Base-by-base conservation (phyloP, 164 flowering plant genomes). In the Tinospora cordifolia region DNA sequence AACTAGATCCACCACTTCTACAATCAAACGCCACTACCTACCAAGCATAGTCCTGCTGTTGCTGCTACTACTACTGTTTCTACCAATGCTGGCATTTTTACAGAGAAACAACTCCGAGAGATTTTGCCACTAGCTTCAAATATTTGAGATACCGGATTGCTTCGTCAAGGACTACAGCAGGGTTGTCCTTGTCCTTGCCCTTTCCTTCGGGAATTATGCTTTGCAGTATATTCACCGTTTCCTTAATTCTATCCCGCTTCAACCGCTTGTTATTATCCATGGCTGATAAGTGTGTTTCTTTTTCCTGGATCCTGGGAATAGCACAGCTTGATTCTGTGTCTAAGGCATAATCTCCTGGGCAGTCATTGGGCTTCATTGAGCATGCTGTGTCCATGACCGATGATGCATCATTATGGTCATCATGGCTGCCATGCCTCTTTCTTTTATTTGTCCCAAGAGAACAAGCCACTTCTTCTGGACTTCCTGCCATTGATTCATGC, bases 121-220 rank as follows among this genome's bases (percentile, higher is more conserved):
- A 71, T 60, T 66, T 71, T 58, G 89, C 96, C 77, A 86, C 82
- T 41, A 72, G 76, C 82, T 83, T 90, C 82, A 93, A 46, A n/a
- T 87, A 81, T 66, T 69, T 83, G 74, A 93, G 79, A 79, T 86
- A 91, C 2, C 68, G 47, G 59, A 93, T 87, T 0, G 98, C 88
- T 78, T 91, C 92, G 39, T 93, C 97, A 27, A 93, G 84, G 21
- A 93, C 90, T 21, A 69, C 69, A 1, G 78, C 70, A 0, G 90
- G 80, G 71, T 87, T 88, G 72, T 85, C 21, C 19, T 87, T 88
- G 72, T 85, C 21, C 19, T 47, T 85, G 8, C 87, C 88, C 67
- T 84, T 78, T 27, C 86, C 88, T 65, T 81, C 84, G 4, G 98
- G 98, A 64, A 93, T 74, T 62, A 93, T 82, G 71, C 78, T 83